Conservation (phyloP, 192 early-diverging fungal genomes). For the Backusella australiensis region DNA sequence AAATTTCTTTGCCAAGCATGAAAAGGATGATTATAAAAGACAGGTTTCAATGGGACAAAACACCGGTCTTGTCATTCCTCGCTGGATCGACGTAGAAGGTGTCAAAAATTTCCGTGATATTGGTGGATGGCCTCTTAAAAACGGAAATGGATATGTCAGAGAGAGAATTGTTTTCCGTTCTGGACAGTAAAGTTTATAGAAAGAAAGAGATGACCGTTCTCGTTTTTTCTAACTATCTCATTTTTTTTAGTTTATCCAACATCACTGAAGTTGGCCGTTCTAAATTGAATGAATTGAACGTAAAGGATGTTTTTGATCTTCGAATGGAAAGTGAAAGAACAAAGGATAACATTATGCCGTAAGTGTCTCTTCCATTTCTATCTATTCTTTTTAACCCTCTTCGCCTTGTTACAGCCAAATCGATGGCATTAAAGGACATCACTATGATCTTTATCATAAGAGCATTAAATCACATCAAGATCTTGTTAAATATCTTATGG, state of each 20-base stretch:
- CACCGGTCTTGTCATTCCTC: slow-evolving; percentile 23
- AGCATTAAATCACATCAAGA: background rate
- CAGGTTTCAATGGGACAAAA: slow-evolving; percentile 12
- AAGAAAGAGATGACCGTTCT: background rate
- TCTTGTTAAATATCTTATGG: background rate
- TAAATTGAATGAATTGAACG: slow-evolving; percentile 42
- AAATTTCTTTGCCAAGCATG: slow-evolving; percentile 35
- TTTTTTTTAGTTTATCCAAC: slow-evolving; percentile 38
- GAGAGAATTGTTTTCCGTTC: slow-evolving; percentile 49
- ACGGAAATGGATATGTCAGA: slow-evolving; percentile 46
- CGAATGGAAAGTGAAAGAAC: slow-evolving; percentile 47
- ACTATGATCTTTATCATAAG: slow-evolving; percentile 6
- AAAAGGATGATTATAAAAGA: slow-evolving; percentile 13
- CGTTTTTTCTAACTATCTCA: background rate
- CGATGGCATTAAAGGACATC: slow-evolving; percentile 32
- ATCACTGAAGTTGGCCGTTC: slow-evolving; percentile 38
- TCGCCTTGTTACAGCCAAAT: slow-evolving; percentile 25
- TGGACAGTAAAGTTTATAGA: slow-evolving; percentile 39
- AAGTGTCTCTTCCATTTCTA: background rate
- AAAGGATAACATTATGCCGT: slow-evolving; percentile 38
- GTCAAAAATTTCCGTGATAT: slow-evolving; percentile 58
- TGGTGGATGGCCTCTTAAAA: slow-evolving; percentile 49
- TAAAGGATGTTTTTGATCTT: slow-evolving; percentile 50
- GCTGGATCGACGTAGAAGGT: slow-evolving; percentile 49
- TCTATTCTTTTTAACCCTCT: background rate